Base-by-base conservation (phyloP, 257 asterid species). In the Lavandula angustifolia region DNA sequence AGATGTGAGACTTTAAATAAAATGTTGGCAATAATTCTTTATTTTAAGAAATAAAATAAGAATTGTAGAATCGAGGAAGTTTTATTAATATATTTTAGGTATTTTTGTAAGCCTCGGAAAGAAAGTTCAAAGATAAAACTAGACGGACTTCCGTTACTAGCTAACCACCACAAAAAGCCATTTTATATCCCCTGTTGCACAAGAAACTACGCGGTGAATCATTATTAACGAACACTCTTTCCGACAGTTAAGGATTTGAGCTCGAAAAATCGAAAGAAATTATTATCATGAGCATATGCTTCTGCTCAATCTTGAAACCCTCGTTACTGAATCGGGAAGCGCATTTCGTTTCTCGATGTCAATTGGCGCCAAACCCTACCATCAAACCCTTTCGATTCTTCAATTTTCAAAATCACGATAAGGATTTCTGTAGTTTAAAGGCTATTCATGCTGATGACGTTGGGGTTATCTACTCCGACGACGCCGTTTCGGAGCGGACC, bases 381-480 rank as follows among this genome's bases (percentile, higher is more conserved):
- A 37, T 46, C 64, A 78, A 71, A 35, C 80, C 66, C 42, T 54
- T 78, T 60, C 78, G 62, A 12, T 61, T 67, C 14, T 52, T 72
- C 53, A 59, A 65, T 52, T 67, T 61, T 29, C 80, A 40, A 54
- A 22, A 59, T 54, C 77, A 10, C 46, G 62, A 34, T 1, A 53
- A 22, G 9, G 51, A 41, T 42, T 34, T 18, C 6, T 12, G 22
- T 47, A 43, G 56, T 51, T 63, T 73, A 33, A 79, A 73, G 67
- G 82, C 88, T 6, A 60, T 73, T 71, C 75, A 63, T 6, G 69
- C 78, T 16, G 95, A 92, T 40, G 88, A 74, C 44, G 64, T 82
- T 52, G 94, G 81, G 44, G 71, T 84, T 69, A 63, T 85, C 48
- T 62, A 81, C 65, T 80, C 91, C 10, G 91, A 87, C 72, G 94